Percentiles rank a stretch among this genome's conserved stretches.
phyloP scores from a whole-genome alignment of 2,329 filamentous ascomycete species.

The Corynespora cassiicola region DNA sequence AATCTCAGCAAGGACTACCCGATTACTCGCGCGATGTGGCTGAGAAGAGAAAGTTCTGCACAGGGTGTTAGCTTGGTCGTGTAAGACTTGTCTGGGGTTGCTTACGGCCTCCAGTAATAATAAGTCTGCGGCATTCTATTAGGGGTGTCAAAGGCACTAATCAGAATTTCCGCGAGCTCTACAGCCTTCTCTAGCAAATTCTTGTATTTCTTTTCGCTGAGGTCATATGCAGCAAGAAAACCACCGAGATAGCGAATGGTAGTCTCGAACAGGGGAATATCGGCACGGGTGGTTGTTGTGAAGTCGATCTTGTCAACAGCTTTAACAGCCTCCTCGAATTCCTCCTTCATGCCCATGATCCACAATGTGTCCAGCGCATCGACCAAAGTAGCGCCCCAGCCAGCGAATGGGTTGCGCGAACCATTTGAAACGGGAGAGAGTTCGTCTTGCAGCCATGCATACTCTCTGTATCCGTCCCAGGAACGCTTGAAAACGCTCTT shows the following conservation, averaged over 20 bases:
- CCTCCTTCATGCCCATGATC: conserved; percentile 72
- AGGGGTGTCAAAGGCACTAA: conserved; percentile 71
- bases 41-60: conserved; percentile 40
- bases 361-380: conserved; percentile 76
- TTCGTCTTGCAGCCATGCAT: conserved; percentile 89
- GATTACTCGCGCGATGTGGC: conserved; percentile 47
- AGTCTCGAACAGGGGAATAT: conserved; percentile 74
- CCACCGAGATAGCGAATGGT: conserved; percentile 75
- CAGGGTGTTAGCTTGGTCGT: conserved; percentile 6
- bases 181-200: conserved; percentile 67
- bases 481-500: conserved; percentile 77
- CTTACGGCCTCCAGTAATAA: conserved; percentile 60
- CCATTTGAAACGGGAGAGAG: conserved; percentile 73
- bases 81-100: conserved; percentile 23
- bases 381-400: conserved; percentile 87
- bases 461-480: conserved; percentile 81
- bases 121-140: conserved; percentile 69
- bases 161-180: conserved; percentile 69
- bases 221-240: conserved; percentile 72
- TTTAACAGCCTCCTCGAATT: conserved; percentile 69
- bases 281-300: conserved; percentile 54
- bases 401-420: conserved; percentile 82
- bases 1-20: conserved; percentile 55
- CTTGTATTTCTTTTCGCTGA: conserved; percentile 61
- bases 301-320: conserved; percentile 69